These are phyloP conservation scores for Nakaseomyces nivariensis DNA, from an alignment of 1,139 yeast genomes.

Conservation along the genomic window DNA sequence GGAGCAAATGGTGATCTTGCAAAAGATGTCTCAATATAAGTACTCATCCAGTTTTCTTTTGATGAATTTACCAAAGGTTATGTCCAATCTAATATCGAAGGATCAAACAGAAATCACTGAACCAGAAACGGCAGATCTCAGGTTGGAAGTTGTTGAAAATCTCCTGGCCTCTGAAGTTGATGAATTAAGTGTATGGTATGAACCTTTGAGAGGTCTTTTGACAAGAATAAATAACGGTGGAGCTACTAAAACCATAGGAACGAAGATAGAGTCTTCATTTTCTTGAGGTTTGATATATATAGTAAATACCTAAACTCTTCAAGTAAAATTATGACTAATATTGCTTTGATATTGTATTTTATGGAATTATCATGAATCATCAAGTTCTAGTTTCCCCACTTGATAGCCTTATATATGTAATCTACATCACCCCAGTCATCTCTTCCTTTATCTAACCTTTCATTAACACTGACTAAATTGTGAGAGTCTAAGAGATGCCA, in stretches of 20 bases:
- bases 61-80: conserved; percentile 25
- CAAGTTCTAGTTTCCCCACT: background rate
- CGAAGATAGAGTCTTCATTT: background rate
- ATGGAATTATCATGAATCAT: no score
- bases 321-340: no score
- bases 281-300: background rate
- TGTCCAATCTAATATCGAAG: conserved; percentile 28
- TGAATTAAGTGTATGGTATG: conserved; percentile 27
- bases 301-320: no score
- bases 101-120: conserved; percentile 23
- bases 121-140: conserved; percentile 25
- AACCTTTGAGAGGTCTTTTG: conserved; percentile 13
- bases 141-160: conserved; percentile 26
- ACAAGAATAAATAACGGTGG: background rate
- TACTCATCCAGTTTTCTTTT: conserved; percentile 23
- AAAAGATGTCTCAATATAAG: conserved; percentile 20
- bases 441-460: conserved; percentile 47
- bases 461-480: conserved; percentile 25
- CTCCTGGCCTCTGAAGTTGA: conserved; percentile 16
- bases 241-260: background rate
- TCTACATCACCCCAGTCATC: conserved; percentile 80
- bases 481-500: conserved; percentile 43
- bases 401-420: conserved; percentile 44
- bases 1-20: conserved; percentile 29
- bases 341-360: background rate